Evolutionary conservation across 306 rosid species (phyloP), one percentile per base, ranked within the genome.

Genomic region (Lupinus albus): DNA sequence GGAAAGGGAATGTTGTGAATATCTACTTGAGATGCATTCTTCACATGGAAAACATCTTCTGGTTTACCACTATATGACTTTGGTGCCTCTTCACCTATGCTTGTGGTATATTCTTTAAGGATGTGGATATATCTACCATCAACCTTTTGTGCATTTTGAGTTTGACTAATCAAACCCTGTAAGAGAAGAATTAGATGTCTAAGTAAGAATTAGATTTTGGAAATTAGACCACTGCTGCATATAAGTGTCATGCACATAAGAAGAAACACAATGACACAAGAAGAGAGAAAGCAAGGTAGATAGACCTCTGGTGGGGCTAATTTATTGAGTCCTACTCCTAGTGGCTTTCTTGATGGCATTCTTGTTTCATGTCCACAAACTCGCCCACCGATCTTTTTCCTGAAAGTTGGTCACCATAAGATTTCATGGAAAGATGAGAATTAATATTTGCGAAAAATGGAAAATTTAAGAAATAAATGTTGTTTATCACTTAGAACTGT

Each of bases 11-110:
- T 6, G 8, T 33, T 78, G 75, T 94, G 95, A 80, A 88, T 78
- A 76, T 94, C 99, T 64, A 84, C 95, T 67, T 91, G 87, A 75
- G 97, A 88, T 67, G 89, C 89, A 80, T 85, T 81, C 81, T 86
- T 94, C 35, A 81, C 62, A 52, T 86, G 87, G 39, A 78, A 82
- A 78, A 76, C 63, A 57, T 88, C 99, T 76, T 94, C 96, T 73
- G 74, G 68, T 68, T 85, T 86, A 67, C 64, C 81, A 66, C 53
- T 61, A 15, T 84, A 72, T 59, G 78, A 56, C 78, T 90, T 90
- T 71, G 81, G 77, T 39, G 63, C 75, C 63, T 82, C 88, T 59
- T 69, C 81, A 16, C 60, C 68, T 21, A 38, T 35, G 68, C 21
- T 8, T 36, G 65, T 72, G 49, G 58, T 81, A 62, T 76, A 88